Evolutionary conservation across 345 rosid genomes (phyloP).

Genomic region (Kernera saxatilis): DNA sequence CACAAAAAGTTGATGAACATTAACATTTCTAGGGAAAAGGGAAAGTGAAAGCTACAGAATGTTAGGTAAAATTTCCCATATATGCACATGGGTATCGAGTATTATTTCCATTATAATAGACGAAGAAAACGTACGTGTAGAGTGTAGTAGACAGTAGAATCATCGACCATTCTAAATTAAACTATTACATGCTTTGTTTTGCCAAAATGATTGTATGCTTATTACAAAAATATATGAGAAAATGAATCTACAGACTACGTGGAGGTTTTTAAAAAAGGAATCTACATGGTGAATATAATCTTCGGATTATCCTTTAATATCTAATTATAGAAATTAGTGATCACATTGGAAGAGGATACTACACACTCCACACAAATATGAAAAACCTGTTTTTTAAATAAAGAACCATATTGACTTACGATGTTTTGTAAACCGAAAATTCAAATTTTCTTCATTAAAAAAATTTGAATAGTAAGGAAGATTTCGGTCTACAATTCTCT

Average conservation of each 20-base stretch:
- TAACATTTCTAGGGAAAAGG: slow-evolving; percentile 3
- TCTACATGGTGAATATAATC: neutral
- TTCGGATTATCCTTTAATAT: neutral
- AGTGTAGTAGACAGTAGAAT: neutral
- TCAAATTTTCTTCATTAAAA: neutral
- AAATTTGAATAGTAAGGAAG: neutral
- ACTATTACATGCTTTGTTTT: neutral
- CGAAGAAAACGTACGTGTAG: neutral
- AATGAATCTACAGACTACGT: neutral
- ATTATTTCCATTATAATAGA: neutral
- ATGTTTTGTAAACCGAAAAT: neutral
- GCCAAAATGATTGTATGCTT: neutral
- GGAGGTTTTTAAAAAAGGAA: too few relatives aligned
- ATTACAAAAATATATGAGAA: neutral
- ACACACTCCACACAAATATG: neutral
- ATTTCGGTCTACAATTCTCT: neutral
- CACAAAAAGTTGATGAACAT: neutral
- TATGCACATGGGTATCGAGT: slow-evolving; percentile 12
- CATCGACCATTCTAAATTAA: neutral
- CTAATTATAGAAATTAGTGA: neutral
- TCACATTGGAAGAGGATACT: neutral
- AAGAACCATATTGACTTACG: neutral
- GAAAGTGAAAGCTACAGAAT: neutral
- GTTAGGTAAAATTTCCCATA: slow-evolving; percentile 1
- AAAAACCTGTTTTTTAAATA: neutral